These are phyloP conservation scores for Pseudocercospora ulei DNA, from an alignment of 2,329 filamentous ascomycete species.

Conservation along the genomic window DNA sequence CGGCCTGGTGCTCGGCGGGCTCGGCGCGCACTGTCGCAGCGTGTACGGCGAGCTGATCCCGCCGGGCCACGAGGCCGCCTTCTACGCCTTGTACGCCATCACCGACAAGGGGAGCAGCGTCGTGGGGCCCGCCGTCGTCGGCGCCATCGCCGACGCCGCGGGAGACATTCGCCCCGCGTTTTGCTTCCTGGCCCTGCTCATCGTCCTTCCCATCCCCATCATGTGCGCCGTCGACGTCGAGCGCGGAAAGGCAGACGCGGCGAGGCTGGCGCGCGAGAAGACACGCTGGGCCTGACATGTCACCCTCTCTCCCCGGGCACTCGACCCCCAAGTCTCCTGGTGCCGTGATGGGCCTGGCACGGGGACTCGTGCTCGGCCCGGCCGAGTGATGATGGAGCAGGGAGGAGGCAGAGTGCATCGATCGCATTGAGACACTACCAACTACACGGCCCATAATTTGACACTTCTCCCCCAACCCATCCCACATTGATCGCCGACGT, in stretches of 20 bases:
- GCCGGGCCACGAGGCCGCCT: constrained; percentile 85
- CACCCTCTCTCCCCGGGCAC: too few relatives aligned
- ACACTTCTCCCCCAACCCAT: too few relatives aligned
- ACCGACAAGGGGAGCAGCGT: constrained; percentile 93
- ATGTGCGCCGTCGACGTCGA: constrained; percentile 81
- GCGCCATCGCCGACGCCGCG: constrained; percentile 69
- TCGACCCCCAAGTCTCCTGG: too few relatives aligned
- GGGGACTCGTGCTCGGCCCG: too few relatives aligned
- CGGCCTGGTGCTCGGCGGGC: constrained; percentile 84
- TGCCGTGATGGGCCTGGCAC: too few relatives aligned
- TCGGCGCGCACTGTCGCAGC: constrained; percentile 84
- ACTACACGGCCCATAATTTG: too few relatives aligned
- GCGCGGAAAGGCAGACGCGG: constrained; percentile 39
- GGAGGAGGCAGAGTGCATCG: too few relatives aligned
- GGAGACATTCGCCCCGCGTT: constrained; percentile 57
- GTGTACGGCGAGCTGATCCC: constrained; percentile 91
- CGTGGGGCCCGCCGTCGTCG: constrained; percentile 89
- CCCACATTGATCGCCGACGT: too few relatives aligned
- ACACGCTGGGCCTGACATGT: too few relatives aligned
- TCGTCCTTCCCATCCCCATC: constrained; percentile 72
- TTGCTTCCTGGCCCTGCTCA: constrained; percentile 78
- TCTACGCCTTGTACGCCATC: constrained; percentile 93
- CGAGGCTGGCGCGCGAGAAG: constrained; percentile 36
- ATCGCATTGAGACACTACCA: too few relatives aligned
- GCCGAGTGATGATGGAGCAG: too few relatives aligned